phyloP scores from a whole-genome alignment of 1,284 basidiomycete genomes.

The Cryptococcus sp. region DNA sequence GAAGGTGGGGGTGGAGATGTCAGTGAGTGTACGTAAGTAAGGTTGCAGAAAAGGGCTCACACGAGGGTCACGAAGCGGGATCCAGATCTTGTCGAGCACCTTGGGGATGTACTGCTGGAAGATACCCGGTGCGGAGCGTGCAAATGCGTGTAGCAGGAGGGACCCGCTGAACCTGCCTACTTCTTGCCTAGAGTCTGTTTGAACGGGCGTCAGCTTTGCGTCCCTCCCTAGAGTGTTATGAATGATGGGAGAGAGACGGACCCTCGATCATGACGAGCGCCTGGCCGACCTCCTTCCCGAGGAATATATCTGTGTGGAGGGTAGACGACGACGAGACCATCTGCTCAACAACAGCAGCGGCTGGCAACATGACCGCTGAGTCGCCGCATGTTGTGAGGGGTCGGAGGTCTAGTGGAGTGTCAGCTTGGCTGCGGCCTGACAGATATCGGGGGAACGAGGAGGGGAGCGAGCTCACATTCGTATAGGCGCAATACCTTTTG shows the following conservation, averaged over 20 bases:
- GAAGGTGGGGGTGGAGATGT: not conserved
- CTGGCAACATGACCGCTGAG: slow-evolving; percentile 48
- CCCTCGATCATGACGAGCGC: slow-evolving; percentile 47
- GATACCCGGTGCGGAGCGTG: slow-evolving; percentile 75
- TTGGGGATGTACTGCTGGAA: slow-evolving; percentile 81
- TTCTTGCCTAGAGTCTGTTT: slow-evolving; percentile 44
- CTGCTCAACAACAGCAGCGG: slow-evolving; percentile 45
- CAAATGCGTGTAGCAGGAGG: slow-evolving; percentile 85
- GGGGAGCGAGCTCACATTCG: slow-evolving; percentile 35
- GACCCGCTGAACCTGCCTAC: slow-evolving; percentile 48
- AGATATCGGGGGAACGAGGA: not conserved
- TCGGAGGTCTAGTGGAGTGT: slow-evolving; percentile 33
- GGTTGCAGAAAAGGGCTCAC: slow-evolving; percentile 49
- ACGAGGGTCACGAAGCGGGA: slow-evolving; percentile 77
- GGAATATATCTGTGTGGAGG: slow-evolving; percentile 47
- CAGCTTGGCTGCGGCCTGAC: not conserved
- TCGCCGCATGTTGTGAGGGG: slow-evolving; percentile 47
- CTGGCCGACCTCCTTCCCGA: slow-evolving; percentile 48
- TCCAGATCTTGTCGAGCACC: slow-evolving; percentile 86
- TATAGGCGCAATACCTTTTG: slow-evolving; percentile 47
- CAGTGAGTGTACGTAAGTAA: no score
- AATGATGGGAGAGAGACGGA: slow-evolving; percentile 11
- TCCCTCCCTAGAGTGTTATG: no score
- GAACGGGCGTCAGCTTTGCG: not conserved
- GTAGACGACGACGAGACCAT: slow-evolving; percentile 48